phyloP scores from a whole-genome alignment of 2,329 filamentous ascomycete genomes.

The Coniochaeta sp. region DNA sequence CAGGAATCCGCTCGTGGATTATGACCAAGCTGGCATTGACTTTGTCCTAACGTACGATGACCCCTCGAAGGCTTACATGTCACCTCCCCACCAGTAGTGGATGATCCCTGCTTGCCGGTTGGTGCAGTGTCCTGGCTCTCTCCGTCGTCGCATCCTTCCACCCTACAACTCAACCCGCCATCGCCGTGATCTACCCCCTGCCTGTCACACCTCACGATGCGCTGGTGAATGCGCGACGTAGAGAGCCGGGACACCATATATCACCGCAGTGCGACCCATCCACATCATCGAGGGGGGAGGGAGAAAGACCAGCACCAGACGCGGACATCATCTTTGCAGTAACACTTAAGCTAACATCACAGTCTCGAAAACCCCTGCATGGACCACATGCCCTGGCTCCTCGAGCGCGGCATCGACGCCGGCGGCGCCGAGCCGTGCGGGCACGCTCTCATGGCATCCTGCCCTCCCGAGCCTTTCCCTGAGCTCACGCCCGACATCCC shows the following conservation, averaged over 20 bases:
- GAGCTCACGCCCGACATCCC: slow-evolving; percentile 43
- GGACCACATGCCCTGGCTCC: slow-evolving; percentile 76
- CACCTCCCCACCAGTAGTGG: slow-evolving; percentile 49
- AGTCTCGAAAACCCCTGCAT: slow-evolving; percentile 90
- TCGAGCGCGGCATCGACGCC: slow-evolving; percentile 51
- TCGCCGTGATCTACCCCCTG: not conserved
- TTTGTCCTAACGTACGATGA: slow-evolving; percentile 82
- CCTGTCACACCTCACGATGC: not conserved
- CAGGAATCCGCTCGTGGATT: slow-evolving; percentile 48
- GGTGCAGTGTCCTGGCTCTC: not conserved
- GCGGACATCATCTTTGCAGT: slow-evolving; percentile 5
- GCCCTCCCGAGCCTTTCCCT: slow-evolving; percentile 61
- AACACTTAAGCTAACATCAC: slow-evolving; percentile 28
- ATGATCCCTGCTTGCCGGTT: not conserved
- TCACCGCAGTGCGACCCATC: no score
- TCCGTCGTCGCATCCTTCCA: not conserved
- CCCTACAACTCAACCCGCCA: not conserved
- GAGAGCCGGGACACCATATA: not conserved
- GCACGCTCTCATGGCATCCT: slow-evolving; percentile 89
- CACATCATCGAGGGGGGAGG: not conserved
- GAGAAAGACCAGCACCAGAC: not conserved
- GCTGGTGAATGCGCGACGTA: not conserved
- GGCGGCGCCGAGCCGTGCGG: slow-evolving; percentile 65
- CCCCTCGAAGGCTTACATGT: slow-evolving; percentile 57
- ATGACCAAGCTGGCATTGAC: slow-evolving; percentile 80